Base-by-base conservation (phyloP, 306 rosid species). In the Cucurbita ficifolia region DNA sequence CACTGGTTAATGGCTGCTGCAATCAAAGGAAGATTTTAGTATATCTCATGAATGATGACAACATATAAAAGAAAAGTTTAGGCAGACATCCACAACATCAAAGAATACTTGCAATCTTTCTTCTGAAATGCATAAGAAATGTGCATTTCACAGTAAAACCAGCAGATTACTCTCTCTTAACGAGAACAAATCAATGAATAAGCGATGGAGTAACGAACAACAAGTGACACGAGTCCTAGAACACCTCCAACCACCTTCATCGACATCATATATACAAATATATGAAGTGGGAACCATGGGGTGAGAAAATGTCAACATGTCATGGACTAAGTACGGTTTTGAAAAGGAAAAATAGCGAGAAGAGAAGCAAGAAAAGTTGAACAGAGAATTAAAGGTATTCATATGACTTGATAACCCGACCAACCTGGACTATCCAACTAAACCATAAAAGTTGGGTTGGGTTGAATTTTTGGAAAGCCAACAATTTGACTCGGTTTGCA, bases 1-100 rank as follows among this genome's bases (percentile, higher is more conserved):
- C 54, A 72, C 75, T 58, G 48, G 90, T 86, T 16, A 81, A 77
- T 82, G 87, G 76, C 98, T 93, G 76, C 98, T 93, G 86, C 43
- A 83, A 83, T 77, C 49, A 79, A 52, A 4, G 52, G 71, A 40
- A 73, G 58, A 76, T 73, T 64, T 80, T 75, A 67, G 48, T 57
- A 7, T 61, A 73, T 39, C 40, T 39, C 2, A 13, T 52, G 29
- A 72, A 72, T 50, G 7, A 54, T 55, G 51, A 3, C 38, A 52
- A 14, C 40, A 36, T 72, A 40, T 18, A 22, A 11, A 24, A 24
- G 29, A 24, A 16, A 12, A 38, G 12, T 33, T 51, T 33, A 29
- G 8, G 48, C 17, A 50, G 33, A 75, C 36, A 76, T 42, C 16
- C 22, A 60, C 68, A 59, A 17, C 46, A n/a, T 40, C 50, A 17